Evolutionary conservation across 306 rosid species (phyloP), one percentile per base, ranked within the genome.

Genomic region (Cyclanthera cordifolia): DNA sequence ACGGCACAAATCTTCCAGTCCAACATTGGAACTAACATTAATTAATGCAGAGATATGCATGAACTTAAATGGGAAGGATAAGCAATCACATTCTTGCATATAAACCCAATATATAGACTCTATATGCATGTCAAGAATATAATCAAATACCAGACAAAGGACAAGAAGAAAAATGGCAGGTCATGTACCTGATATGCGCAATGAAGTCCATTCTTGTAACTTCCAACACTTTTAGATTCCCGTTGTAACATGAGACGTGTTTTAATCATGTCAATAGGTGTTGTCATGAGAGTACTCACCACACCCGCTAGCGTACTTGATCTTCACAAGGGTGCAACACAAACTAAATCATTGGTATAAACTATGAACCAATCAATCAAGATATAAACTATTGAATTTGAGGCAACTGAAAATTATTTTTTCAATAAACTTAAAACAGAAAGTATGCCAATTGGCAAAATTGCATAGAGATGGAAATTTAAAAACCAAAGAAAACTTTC

Each of bases 221-320:
- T 78, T 76, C 81, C 80, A 54, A 64, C 73, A 47, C 53, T 73
- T 67, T 79, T 60, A 54, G 90, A 88, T 82, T 78, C 88, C 43
- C 89, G 81, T 78, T 93, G 96, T 81, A 93, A 80, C 99, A 93
- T 90, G 72, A 93, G 95, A 74, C 96, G 96, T 64, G 96, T 93
- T 83, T 93, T 93, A 57, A 87, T 77, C 94, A 88, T 93, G 85
- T 93, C 99, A 73, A 90, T 54, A 1, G 99, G 99, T 46, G 99
- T 89, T 41, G 95, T 93, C 71, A 88, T 54, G 46, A 93, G 74
- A 70, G 96, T 93, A 74, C 99, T 85, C 73, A 76, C 77, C 21
- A 76, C 34, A 66, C 96, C 99, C 3, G 96, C 96, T 77, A 77
- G 76, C 48, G 84, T 70, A 76, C 99, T 93, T 32, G 99, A 86